Percentiles rank a stretch among this genome's conserved stretches.
These are phyloP conservation scores for Hypoxylon sp. DNA, from an alignment of 2,329 filamentous ascomycete species.

Conservation along the genomic window DNA sequence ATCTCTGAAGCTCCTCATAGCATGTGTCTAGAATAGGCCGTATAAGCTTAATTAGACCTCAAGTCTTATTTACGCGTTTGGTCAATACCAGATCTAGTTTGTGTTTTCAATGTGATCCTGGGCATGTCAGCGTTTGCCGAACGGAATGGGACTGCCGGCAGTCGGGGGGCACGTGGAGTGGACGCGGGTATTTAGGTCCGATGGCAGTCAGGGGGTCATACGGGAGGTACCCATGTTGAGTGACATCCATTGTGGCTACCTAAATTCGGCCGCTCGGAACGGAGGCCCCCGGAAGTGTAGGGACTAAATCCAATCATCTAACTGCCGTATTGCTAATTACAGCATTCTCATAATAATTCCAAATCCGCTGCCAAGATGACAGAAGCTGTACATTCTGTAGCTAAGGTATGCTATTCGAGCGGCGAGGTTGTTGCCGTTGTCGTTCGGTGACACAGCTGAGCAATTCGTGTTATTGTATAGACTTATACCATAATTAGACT, in stretches of 20 bases:
- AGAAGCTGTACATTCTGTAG: constrained; percentile 14
- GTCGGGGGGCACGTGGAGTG: constrained; percentile 20
- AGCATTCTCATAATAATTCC: constrained; percentile 15
- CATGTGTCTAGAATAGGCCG: neutral
- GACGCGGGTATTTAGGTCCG: constrained; percentile 27
- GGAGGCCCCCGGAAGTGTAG: constrained; percentile 36
- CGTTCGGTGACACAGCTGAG: constrained; percentile 39
- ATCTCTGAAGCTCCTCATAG: neutral
- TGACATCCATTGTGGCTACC: constrained; percentile 12
- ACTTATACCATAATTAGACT: constrained; percentile 39
- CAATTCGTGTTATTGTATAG: constrained; percentile 20
- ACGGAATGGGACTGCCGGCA: constrained; percentile 28
- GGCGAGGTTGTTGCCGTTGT: constrained; percentile 22
- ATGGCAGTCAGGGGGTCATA: constrained; percentile 6
- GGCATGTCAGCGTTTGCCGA: constrained; percentile 2
- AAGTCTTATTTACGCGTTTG: neutral
- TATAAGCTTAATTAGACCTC: neutral
- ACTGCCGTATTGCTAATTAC: constrained; percentile 43
- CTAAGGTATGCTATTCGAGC: neutral
- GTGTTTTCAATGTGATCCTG: neutral
- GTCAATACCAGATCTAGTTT: neutral
- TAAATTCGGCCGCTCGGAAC: constrained; percentile 43
- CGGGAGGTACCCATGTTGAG: neutral
- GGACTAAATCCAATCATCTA: constrained; percentile 45
- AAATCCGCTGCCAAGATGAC: constrained; percentile 21